These are phyloP conservation scores for Alternaria arbusti DNA, from an alignment of 2,329 filamentous ascomycete species.

Conservation along the genomic window DNA sequence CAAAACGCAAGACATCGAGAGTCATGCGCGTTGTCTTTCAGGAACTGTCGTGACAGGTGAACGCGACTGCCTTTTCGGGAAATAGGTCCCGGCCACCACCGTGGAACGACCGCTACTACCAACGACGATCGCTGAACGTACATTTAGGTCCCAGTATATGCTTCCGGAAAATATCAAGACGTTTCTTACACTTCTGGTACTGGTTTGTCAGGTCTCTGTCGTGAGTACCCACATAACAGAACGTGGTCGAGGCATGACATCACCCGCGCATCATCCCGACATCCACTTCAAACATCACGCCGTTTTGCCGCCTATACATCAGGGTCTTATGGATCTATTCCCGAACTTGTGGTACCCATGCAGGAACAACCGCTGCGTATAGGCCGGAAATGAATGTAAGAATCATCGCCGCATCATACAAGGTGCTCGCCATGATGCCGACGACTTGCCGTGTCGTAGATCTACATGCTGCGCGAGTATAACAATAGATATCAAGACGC, in stretches of 20 bases:
- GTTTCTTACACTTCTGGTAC: background rate
- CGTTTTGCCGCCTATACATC: background rate
- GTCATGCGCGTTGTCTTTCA: background rate
- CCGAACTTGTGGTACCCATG: background rate
- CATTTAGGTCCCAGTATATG: background rate
- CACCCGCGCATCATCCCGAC: background rate
- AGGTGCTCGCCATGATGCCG: background rate
- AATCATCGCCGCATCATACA: constrained; percentile 6
- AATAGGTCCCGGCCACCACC: background rate
- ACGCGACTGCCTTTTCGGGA: background rate
- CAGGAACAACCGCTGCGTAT: background rate
- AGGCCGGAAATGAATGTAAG: background rate
- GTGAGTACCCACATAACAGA: background rate
- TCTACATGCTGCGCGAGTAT: background rate
- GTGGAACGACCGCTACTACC: background rate
- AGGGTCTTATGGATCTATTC: background rate
- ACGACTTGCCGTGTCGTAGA: background rate
- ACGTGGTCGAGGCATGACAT: background rate
- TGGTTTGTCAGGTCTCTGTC: background rate
- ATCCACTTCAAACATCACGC: background rate
- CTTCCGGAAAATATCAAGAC: background rate
- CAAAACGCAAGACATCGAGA: background rate
- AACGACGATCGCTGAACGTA: background rate
- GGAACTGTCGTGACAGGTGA: background rate
- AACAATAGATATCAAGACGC: background rate